Base-by-base conservation (phyloP, 2,329 filamentous ascomycete genomes). In the Davidsoniella eucalypti region DNA sequence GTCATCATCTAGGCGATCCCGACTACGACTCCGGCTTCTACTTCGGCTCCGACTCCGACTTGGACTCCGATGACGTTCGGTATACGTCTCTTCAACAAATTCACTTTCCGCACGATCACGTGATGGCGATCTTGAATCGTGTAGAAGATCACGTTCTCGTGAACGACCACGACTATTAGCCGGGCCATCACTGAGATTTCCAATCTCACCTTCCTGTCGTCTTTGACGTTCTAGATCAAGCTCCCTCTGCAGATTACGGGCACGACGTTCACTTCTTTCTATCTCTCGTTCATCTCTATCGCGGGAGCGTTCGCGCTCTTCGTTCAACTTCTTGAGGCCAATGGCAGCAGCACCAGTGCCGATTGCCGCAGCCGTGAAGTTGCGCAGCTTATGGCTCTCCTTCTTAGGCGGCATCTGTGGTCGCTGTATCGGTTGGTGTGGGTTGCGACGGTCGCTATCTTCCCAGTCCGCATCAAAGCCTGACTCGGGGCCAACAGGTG, bases 261-360 rank as follows among this genome's bases (percentile, higher is more conserved):
- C 26, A 5, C 26, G 26, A 9, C 26, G 26, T 9, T 29, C 26
- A 29, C 26, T 9, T 29, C 26, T 29, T 29, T 29, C 26, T 17
- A 17, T 12, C 9, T 43, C 40, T 17, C 6, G 17, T 23, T 43
- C 40, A 12, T 18, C 49, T 45, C 51, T 26, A n/a, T 47, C 44
- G 2, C 43, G 14, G 3, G 51, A 47, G 17, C 51, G 36, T 12
- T 57, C 76, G 70, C 53, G 71, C 68, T 53, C 44, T n/a, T 44
- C 47, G 33, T 48, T 36, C 54, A 72, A 76, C 57, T 78, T 74
- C 59, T 79, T 80, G 51, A 81, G 68, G 0, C 77, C 76, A 52
- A 81, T 70, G 4, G 76, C 78, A 0, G 77, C 75, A 4, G 78
- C 78, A 6, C 74, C 76, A 2, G 71, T 71, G 4, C 68, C 71